Conservation (phyloP, 2,329 filamentous ascomycete species). For the Fusarium sp. region DNA sequence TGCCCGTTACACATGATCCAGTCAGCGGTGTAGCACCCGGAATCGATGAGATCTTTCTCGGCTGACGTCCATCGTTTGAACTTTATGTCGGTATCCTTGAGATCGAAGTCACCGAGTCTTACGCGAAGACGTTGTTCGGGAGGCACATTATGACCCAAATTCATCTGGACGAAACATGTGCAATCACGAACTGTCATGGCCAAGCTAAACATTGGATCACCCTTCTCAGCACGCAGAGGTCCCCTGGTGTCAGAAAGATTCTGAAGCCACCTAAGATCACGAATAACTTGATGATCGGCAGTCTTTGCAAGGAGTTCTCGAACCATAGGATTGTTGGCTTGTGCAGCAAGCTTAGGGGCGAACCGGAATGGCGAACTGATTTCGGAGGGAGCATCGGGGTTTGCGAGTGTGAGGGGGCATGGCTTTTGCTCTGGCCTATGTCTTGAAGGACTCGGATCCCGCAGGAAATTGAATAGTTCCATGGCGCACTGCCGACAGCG, state of each 20-base stretch:
- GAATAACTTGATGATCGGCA: conserved; percentile 48
- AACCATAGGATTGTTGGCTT: conserved; percentile 20
- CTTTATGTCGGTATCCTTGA: conserved; percentile 75
- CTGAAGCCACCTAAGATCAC: conserved; percentile 49
- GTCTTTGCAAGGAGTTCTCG: conserved; percentile 41
- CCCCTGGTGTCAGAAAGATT: conserved; percentile 55
- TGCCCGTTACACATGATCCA: conserved; percentile 48
- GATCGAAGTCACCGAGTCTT: conserved; percentile 79
- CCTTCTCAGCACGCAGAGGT: conserved; percentile 53
- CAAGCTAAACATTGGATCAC: conserved; percentile 64
- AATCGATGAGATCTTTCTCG: conserved; percentile 70
- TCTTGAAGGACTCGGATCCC: conserved; percentile 46
- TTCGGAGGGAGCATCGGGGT: conserved; percentile 56
- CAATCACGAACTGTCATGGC: conserved; percentile 87
- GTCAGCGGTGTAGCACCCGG: conserved; percentile 72
- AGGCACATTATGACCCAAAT: conserved; percentile 32
- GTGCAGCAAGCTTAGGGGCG: conserved; percentile 44
- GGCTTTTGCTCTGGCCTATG: conserved; percentile 56
- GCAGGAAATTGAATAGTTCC: conserved; percentile 50
- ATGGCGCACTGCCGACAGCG: conserved; percentile 80
- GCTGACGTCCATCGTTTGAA: conserved; percentile 72
- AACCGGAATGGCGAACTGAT: conserved; percentile 55
- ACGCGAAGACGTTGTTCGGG: conserved; percentile 55
- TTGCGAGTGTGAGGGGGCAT: conserved; percentile 73
- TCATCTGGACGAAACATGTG: conserved; percentile 75